Base-by-base conservation (phyloP, 805 yeast species). In the Starmerella stellata region DNA sequence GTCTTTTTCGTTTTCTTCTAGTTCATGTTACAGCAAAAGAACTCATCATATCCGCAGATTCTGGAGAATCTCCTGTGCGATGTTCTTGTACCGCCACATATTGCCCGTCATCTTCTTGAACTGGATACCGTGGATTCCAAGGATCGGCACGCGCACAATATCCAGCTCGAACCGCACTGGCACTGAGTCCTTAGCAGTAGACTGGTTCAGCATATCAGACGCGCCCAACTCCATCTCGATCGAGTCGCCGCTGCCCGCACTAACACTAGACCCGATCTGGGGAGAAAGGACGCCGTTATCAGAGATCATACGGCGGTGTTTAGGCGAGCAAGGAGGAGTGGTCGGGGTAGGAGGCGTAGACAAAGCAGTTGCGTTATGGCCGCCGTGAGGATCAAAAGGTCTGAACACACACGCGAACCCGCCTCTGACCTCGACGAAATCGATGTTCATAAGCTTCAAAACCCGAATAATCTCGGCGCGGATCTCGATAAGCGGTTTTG, bases 41-140 rank as follows among this genome's bases (percentile, higher is more conserved):
- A n/a, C n/a, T n/a, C 9, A 5, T 58, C 55, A 78, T 46, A 79
- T 61, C 45, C 76, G 74, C 55, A 80, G 64, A 47, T 78, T 78
- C 43, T 68, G 67, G 57, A 85, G 68, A 36, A 85, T 78, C 55
- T 75, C 81, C 39, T 87, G 75, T 2, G 95, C 95, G 53, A 85
- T 64, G 8, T 83, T 75, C 63, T 87, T 85, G 61, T 85, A 85
- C 61, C 78, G 72, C 95, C 95, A 85, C 1, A 94, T 81, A 56
- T 87, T 83, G 52, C 96, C 96, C 41, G 79, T 69, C 23, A 85
- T 68, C 56, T 85, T 85, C 66, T 87, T 87, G 64, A 85, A 83
- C 57, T 87, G 95, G 35, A 85, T 85, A 58, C 96, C 96, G 47
- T 78, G 83, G 43, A 87, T 64, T 4, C 92, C 82, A 39, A 85